phyloP scores from a whole-genome alignment of 2,329 filamentous ascomycete species.

The Claviceps sp. region DNA sequence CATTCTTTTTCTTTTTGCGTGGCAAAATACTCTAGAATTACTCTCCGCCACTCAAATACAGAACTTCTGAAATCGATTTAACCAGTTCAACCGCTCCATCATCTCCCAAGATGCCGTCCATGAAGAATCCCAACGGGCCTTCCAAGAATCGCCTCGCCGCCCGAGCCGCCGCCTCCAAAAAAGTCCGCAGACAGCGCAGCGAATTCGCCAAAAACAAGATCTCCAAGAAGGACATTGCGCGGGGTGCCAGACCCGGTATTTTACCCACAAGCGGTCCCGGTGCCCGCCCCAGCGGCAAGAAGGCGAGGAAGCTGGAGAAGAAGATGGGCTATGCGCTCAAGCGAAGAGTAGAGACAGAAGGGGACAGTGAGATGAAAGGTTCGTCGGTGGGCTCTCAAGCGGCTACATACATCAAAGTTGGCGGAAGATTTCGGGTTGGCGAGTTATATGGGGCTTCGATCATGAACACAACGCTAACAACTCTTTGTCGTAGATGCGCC shows the following conservation, averaged over 20 bases:
- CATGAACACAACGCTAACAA: background rate
- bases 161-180: slow-evolving; percentile 29
- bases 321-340: slow-evolving; percentile 37
- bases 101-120: slow-evolving; percentile 32
- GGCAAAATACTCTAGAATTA: too few species aligned
- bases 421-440: background rate
- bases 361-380: slow-evolving; percentile 37
- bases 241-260: slow-evolving; percentile 39
- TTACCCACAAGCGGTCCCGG: slow-evolving; percentile 43
- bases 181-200: slow-evolving; percentile 28
- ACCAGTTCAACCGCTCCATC: background rate
- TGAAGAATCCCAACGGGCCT: slow-evolving; percentile 44
- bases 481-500: slow-evolving; percentile 10
- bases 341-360: slow-evolving; percentile 36
- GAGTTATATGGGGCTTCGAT: background rate
- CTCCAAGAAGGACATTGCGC: slow-evolving; percentile 27
- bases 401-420: too few species aligned
- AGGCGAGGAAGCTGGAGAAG: slow-evolving; percentile 41
- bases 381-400: slow-evolving; percentile 2
- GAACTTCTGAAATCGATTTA: too few species aligned
- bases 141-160: slow-evolving; percentile 40
- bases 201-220: slow-evolving; percentile 25
- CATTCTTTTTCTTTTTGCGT: too few species aligned
- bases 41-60: too few species aligned
- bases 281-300: slow-evolving; percentile 38